Conservation (phyloP, 805 yeast genomes). For the Candida taoyuanica region DNA sequence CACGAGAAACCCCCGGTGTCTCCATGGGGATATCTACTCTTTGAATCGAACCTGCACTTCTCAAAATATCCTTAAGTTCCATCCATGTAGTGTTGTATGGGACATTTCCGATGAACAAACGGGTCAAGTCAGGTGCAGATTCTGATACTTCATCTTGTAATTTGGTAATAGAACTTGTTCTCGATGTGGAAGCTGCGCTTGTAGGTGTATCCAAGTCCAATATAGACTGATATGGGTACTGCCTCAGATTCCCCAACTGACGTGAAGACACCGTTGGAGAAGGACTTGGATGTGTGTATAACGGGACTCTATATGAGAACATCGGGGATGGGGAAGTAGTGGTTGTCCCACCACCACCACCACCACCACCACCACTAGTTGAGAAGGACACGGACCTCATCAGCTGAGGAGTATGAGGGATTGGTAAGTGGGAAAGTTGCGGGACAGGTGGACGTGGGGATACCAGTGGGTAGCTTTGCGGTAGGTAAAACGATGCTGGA, state of each 20-base stretch:
- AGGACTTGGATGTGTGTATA: slow-evolving; percentile 3
- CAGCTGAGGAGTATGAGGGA: slow-evolving; percentile 1
- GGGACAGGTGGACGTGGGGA: too few species aligned
- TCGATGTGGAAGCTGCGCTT: not conserved
- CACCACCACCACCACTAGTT: slow-evolving; percentile 2
- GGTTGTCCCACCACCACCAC: not conserved
- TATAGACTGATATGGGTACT: slow-evolving; percentile 24
- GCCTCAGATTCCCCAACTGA: slow-evolving; percentile 17
- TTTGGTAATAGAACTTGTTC: not conserved
- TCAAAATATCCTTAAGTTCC: slow-evolving; percentile 34
- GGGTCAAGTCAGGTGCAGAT: slow-evolving; percentile 30
- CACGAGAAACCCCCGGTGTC: slow-evolving; percentile 41
- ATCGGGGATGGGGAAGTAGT: slow-evolving; percentile 1
- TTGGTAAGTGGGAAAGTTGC: not conserved
- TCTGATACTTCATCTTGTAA: too few species aligned
- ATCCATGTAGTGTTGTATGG: slow-evolving; percentile 44
- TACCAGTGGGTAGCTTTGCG: too few species aligned
- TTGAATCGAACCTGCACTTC: slow-evolving; percentile 19
- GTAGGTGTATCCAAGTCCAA: slow-evolving; percentile 15
- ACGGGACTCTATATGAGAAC: not conserved
- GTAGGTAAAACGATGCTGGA: too few species aligned
- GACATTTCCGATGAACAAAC: slow-evolving; percentile 53
- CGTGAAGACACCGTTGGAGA: slow-evolving; percentile 20
- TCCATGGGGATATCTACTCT: slow-evolving; percentile 36
- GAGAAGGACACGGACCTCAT: too few species aligned